Evolutionary conservation across 495 filamentous ascomycete genomes (phyloP).

Genomic region (Penicillium flavigenum): DNA sequence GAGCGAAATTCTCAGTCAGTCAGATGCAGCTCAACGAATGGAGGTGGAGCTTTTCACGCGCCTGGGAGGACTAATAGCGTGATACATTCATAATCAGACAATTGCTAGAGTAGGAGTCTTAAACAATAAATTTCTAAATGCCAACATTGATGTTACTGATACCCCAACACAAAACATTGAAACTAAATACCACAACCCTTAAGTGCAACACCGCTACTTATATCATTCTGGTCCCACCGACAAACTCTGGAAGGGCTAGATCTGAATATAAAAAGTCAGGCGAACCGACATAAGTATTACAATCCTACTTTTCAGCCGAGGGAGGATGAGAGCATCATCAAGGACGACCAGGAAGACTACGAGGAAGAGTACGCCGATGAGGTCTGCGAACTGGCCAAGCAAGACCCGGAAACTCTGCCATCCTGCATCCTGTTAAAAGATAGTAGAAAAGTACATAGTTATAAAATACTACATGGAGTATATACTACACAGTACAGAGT

Average conservation of each 20-base stretch:
- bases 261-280: not conserved
- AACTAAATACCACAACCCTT: not conserved
- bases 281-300: not conserved
- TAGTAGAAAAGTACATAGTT: too few species aligned
- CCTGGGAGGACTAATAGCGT: not conserved
- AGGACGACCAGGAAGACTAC: not conserved
- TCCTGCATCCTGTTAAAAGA: constrained; percentile 1
- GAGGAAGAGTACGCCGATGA: constrained; percentile 5
- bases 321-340: not conserved
- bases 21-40: constrained; percentile 8
- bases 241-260: not conserved
- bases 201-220: not conserved
- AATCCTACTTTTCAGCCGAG: not conserved
- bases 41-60: constrained; percentile 12
- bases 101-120: not conserved
- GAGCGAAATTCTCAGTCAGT: constrained; percentile 5
- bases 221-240: constrained; percentile 5
- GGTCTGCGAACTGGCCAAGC: constrained; percentile 2
- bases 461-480: too few species aligned
- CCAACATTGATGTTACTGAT: too few species aligned
- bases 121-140: not conserved
- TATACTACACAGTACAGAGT: too few species aligned
- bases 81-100: not conserved
- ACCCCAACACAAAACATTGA: too few species aligned
- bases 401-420: not conserved